phyloP scores from a whole-genome alignment of 768 basidiomycete genomes.

The Chalciporus sphaerocephalus region DNA sequence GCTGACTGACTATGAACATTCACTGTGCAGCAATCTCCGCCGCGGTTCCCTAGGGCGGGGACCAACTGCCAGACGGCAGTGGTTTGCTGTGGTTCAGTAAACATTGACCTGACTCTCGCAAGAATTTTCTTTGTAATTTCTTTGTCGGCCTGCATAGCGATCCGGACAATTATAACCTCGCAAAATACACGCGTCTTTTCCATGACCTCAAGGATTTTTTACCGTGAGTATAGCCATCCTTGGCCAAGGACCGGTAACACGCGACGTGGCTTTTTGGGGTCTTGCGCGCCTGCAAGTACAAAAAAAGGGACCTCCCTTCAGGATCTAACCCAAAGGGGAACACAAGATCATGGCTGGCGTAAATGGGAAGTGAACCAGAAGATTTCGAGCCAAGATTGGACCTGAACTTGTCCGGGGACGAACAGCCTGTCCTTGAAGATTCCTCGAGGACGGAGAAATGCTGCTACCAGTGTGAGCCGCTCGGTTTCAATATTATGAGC shows the following conservation, averaged over 20 bases:
- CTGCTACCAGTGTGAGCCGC: constrained; percentile 29
- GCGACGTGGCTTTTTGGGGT: constrained; percentile 25
- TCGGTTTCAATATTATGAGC: constrained; percentile 29
- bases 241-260: constrained; percentile 25
- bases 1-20: constrained; percentile 3
- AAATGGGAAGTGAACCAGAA: constrained; percentile 37
- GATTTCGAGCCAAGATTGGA: constrained; percentile 32
- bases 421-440: constrained; percentile 38
- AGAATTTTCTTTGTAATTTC: constrained; percentile 15
- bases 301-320: constrained; percentile 20
- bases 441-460: constrained; percentile 43
- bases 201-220: constrained; percentile 14
- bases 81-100: constrained; percentile 7
- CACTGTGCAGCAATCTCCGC: constrained; percentile 31
- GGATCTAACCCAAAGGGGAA: constrained; percentile 48
- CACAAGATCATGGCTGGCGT: constrained; percentile 40
- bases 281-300: constrained; percentile 22
- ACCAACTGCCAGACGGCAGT: constrained; percentile 5
- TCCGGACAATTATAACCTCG: constrained; percentile 18
- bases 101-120: constrained; percentile 8
- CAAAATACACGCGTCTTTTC: constrained; percentile 20
- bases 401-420: constrained; percentile 19
- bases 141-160: constrained; percentile 9
- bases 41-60: constrained; percentile 14
- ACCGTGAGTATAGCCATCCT: constrained; percentile 31